Evolutionary conservation across 2,329 filamentous ascomycete species (phyloP), one percentile per base, ranked within the genome.

Genomic region (Alternaria sp.): DNA sequence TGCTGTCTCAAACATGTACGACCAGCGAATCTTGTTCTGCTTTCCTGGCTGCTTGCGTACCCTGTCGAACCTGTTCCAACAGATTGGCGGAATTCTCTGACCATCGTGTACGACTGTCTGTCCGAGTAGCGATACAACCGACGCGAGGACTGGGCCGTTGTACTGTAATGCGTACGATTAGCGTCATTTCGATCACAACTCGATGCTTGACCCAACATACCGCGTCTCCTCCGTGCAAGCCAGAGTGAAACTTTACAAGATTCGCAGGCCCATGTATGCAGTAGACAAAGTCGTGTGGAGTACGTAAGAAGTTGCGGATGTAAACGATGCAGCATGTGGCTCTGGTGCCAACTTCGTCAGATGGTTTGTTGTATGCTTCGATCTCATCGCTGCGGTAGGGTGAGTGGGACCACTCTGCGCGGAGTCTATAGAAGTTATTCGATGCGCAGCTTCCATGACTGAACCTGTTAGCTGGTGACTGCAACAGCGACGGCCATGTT

Each of bases 1-100:
- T 2, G 55, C 67, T 3, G 70, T 66, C 41, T 68, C 65, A 43
- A 64, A 72, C 12, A 72, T 52, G 32, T 68, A 75, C 46, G 50
- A 63, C 70, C 71, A 44, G 32, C 62, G 52, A 32, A 32, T 12
- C n/a, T 36, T 28, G n/a, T 28, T 20, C 16, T 25, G 12, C 11
- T n/a, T 44, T 22, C 12, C 52, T 22, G 16, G 22, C 8, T 28
- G n/a, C 38, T 60, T 60, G 25, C 22, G 36, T 9, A 56, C 38
- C 18, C 36, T 56, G 0, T 20, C n/a, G 25, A 56, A 40, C 3
- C 16, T 30, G 11, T 18, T 14, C 45, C 51, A 56, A 32, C 28
- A 22, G n/a, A 60, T 55, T 12, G 51, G 52, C 9, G 5, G 20
- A 6, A 44, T 5, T 16, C 20, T 34, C 14, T 36, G 36, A 14